These are phyloP conservation scores for Fusarium pseudocircinatum DNA, from an alignment of 2,329 filamentous ascomycete species.

Conservation along the genomic window DNA sequence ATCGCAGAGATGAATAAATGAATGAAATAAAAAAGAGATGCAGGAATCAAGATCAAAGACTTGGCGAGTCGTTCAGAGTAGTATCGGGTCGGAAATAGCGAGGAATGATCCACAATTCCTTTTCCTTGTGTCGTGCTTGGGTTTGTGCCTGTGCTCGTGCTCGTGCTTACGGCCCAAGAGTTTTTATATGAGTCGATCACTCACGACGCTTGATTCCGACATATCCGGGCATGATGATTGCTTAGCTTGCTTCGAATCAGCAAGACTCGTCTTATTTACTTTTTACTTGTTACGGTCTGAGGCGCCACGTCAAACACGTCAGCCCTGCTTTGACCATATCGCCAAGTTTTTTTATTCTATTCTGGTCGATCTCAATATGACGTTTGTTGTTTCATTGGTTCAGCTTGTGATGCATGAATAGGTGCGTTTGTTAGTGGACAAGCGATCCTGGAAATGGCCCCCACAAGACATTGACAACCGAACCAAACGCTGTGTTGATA, in stretches of 20 bases:
- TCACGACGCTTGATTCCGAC: conserved; percentile 25
- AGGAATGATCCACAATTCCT: conserved; percentile 30
- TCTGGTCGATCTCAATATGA: conserved; percentile 22
- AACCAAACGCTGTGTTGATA: not conserved
- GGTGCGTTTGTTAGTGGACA: not conserved
- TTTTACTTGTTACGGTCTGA: not conserved
- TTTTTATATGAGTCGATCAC: conserved; percentile 5
- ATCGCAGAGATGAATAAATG: not conserved
- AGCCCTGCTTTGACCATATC: conserved; percentile 34
- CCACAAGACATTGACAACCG: not conserved
- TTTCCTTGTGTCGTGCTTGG: not conserved
- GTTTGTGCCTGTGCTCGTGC: not conserved
- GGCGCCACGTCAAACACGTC: conserved; percentile 37
- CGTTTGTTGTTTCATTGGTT: conserved; percentile 24
- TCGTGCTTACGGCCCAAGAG: conserved; percentile 6
- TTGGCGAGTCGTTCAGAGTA: conserved; percentile 24
- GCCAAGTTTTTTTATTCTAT: conserved; percentile 26
- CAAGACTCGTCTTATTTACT: not conserved
- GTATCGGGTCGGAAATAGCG: conserved; percentile 28
- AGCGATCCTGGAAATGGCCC: not conserved
- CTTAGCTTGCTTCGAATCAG: conserved; percentile 5
- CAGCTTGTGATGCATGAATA: conserved; percentile 19
- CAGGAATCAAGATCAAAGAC: not conserved
- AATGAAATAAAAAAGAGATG: not conserved
- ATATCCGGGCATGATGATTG: conserved; percentile 15